A percentile compares a stretch with the other conserved stretches of the same genome.
phyloP scores from a whole-genome alignment of 768 basidiomycete genomes.

The Fistulinella prunicolor region DNA sequence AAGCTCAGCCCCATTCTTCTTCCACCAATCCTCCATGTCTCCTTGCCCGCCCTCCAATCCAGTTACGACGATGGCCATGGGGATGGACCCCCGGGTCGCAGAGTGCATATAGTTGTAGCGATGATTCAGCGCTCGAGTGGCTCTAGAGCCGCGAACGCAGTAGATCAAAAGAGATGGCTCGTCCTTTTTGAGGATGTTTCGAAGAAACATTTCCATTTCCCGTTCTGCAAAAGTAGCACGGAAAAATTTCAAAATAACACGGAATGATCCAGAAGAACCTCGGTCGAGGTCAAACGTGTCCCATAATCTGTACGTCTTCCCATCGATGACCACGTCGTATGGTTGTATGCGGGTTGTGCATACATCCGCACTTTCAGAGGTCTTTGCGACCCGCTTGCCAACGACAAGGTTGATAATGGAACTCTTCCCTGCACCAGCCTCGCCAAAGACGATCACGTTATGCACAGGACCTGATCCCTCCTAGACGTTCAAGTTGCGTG shows the following conservation, averaged over 20 bases:
- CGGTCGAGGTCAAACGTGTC: slow-evolving; percentile 38
- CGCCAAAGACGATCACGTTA: slow-evolving; percentile 46
- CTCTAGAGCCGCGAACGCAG: slow-evolving; percentile 39
- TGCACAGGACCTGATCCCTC: slow-evolving; percentile 1
- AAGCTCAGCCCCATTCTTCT: slow-evolving; percentile 21
- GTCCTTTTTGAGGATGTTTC: slow-evolving; percentile 29
- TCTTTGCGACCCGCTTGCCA: slow-evolving; percentile 28
- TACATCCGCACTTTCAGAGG: slow-evolving; percentile 32
- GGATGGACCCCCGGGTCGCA: slow-evolving; percentile 30
- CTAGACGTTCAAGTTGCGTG: too few relatives aligned
- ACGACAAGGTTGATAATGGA: slow-evolving; percentile 42
- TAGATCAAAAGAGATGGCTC: slow-evolving; percentile 42
- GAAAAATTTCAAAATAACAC: too few relatives aligned
- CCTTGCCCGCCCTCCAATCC: slow-evolving; percentile 35
- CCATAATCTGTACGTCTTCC: slow-evolving; percentile 24
- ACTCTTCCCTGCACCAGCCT: slow-evolving; percentile 42
- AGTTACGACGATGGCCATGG: slow-evolving; percentile 39
- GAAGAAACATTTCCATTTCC: slow-evolving; percentile 32
- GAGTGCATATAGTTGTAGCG: slow-evolving; percentile 38
- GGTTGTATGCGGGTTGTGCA: slow-evolving; percentile 33
- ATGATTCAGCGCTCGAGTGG: slow-evolving; percentile 34
- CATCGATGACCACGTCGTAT: slow-evolving; percentile 26
- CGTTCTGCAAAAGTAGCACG: slow-evolving; percentile 22
- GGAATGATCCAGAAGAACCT: slow-evolving; percentile 27
- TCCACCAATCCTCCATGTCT: slow-evolving; percentile 38